Conservation (phyloP, 257 asterid species). For the Striga asiatica region DNA sequence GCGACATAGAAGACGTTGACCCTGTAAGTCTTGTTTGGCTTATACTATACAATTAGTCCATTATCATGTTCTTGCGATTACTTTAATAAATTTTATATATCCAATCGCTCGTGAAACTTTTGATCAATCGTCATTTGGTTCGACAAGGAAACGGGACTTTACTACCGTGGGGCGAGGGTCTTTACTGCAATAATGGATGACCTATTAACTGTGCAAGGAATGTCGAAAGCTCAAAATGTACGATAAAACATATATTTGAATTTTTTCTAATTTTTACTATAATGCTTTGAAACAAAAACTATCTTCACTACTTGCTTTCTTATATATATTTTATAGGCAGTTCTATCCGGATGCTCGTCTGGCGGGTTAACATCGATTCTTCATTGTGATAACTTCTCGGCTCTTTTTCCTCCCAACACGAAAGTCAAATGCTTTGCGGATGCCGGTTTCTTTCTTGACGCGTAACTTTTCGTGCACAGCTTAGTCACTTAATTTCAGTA, state of each 20-base stretch:
- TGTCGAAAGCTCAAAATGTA: constrained; percentile 41
- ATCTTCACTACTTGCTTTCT: not conserved
- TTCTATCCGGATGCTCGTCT: constrained; percentile 92
- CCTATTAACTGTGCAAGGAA: constrained; percentile 32
- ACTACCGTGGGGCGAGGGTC: constrained; percentile 45
- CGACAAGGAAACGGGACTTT: constrained; percentile 29
- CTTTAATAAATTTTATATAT: too few species aligned
- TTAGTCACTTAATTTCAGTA: not conserved
- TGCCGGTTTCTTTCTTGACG: constrained; percentile 79
- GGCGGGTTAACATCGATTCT: constrained; percentile 84
- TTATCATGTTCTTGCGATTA: too few species aligned
- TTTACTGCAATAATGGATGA: constrained; percentile 40
- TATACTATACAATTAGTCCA: not conserved
- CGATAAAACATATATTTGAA: not conserved
- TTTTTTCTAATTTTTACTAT: not conserved
- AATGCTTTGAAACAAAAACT: not conserved
- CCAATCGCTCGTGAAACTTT: too few species aligned
- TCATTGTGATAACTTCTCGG: constrained; percentile 64
- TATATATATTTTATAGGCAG: constrained; percentile 36
- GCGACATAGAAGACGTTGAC: constrained; percentile 69
- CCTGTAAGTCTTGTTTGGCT: constrained; percentile 48
- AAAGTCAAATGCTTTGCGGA: constrained; percentile 90
- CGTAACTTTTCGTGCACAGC: constrained; percentile 34
- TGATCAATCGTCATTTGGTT: too few species aligned
- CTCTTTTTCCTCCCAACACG: constrained; percentile 45